Conservation (phyloP, 768 basidiomycete species). For the Gymnopilus dilepis region DNA sequence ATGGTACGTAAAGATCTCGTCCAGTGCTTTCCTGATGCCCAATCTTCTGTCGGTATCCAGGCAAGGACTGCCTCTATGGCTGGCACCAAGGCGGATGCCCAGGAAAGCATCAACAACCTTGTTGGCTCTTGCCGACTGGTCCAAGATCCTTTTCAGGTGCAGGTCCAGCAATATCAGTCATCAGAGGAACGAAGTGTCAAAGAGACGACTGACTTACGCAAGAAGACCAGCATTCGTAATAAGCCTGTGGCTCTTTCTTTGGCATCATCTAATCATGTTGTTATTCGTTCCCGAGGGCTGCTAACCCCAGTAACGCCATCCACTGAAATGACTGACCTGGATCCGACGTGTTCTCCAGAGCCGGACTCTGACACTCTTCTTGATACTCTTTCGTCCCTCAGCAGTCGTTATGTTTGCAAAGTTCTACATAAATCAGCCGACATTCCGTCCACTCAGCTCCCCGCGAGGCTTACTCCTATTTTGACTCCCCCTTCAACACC, state of each 20-base stretch:
- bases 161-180: no score
- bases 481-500: slow-evolving; percentile 3
- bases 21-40: no score
- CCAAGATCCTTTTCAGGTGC: no score
- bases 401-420: background rate
- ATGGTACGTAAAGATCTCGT: background rate
- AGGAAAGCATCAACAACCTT: no score
- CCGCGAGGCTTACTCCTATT: background rate
- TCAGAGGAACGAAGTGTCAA: background rate
- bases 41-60: no score
- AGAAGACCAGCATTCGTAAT: background rate
- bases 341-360: background rate
- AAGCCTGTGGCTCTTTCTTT: background rate
- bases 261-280: background rate
- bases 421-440: no score
- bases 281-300: background rate
- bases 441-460: no score
- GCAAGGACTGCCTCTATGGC: no score
- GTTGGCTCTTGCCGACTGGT: no score
- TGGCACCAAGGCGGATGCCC: no score
- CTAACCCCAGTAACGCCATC: slow-evolving; percentile 8
- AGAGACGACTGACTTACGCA: background rate
- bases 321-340: background rate
- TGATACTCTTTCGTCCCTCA: background rate
- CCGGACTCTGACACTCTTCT: background rate